A percentile compares a stretch with the other conserved stretches of the same genome.
Conservation (phyloP, 1,284 basidiomycete genomes). For the Hypsizygus ulmarius region DNA sequence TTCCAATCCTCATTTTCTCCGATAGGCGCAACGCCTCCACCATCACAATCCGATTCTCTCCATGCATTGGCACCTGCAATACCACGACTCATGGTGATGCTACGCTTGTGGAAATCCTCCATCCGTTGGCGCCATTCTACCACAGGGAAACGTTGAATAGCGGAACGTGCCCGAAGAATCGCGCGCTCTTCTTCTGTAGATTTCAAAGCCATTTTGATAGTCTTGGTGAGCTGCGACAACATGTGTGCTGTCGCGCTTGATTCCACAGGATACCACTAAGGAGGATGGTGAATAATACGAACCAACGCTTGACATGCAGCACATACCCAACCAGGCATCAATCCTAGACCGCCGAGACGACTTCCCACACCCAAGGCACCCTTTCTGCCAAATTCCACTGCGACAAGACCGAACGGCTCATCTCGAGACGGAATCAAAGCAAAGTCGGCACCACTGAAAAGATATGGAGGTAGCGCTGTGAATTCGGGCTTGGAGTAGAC, state of each 20-base stretch:
- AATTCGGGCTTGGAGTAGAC: slow-evolving; percentile 94
- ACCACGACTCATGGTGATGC: slow-evolving; percentile 69
- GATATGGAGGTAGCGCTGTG: slow-evolving; percentile 86
- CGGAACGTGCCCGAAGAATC: slow-evolving; percentile 86
- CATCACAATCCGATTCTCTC: slow-evolving; percentile 70
- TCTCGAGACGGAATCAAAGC: slow-evolving; percentile 92
- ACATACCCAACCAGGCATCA: slow-evolving; percentile 95
- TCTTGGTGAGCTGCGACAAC: slow-evolving; percentile 92
- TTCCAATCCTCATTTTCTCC: slow-evolving; percentile 47
- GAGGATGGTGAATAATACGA: slow-evolving; percentile 4
- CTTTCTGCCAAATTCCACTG: slow-evolving; percentile 93
- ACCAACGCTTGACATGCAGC: slow-evolving; percentile 12
- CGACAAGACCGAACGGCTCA: slow-evolving; percentile 92
- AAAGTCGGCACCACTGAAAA: slow-evolving; percentile 93
- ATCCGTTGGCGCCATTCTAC: slow-evolving; percentile 94
- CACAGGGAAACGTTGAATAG: slow-evolving; percentile 92
- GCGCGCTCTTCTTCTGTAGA: slow-evolving; percentile 88
- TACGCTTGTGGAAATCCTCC: slow-evolving; percentile 90
- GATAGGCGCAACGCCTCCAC: slow-evolving; percentile 40
- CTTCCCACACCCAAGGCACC: slow-evolving; percentile 92
- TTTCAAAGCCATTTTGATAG: slow-evolving; percentile 89
- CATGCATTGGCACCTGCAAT: slow-evolving; percentile 74
- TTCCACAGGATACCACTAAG: slow-evolving; percentile 92
- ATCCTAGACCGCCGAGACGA: slow-evolving; percentile 87
- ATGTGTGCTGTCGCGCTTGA: slow-evolving; percentile 88